Percentiles rank a stretch among this genome's conserved stretches.
These are phyloP conservation scores for Spinellus fusiger DNA, from an alignment of 192 early-diverging fungal species.

Conservation along the genomic window DNA sequence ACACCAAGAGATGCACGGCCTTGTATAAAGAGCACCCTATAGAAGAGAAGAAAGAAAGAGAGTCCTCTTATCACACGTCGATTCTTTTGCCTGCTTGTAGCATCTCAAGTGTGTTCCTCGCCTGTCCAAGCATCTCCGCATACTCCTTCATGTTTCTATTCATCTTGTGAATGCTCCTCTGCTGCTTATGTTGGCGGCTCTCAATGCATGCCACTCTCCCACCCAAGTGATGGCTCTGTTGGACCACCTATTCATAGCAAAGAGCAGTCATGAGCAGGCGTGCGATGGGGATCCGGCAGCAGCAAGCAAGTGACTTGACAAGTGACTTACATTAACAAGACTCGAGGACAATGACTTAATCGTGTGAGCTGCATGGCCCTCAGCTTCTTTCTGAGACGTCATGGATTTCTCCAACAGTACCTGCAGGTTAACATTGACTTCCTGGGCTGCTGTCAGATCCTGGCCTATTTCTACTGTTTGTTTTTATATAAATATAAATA, in stretches of 20 bases:
- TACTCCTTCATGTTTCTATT: conserved; percentile 22
- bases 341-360: conserved; percentile 22
- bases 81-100: too few species aligned
- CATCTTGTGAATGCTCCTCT: conserved; percentile 25
- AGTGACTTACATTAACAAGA: conserved; percentile 16
- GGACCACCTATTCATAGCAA: conserved; percentile 11
- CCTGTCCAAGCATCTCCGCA: conserved; percentile 22
- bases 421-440: conserved; percentile 33
- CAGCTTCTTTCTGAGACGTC: conserved; percentile 25
- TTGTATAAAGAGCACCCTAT: too few species aligned
- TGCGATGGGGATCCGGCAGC: not conserved
- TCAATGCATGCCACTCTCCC: conserved; percentile 18
- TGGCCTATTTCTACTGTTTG: conserved; percentile 22
- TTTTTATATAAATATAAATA: not conserved
- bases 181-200: conserved; percentile 14
- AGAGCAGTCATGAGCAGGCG: too few species aligned
- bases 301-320: not conserved
- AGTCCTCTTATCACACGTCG: too few species aligned
- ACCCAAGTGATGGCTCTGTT: conserved; percentile 23
- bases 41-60: too few species aligned
- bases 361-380: conserved; percentile 21
- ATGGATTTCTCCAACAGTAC: conserved; percentile 28
- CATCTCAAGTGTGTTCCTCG: conserved; percentile 26
- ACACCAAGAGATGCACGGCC: too few species aligned
- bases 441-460: conserved; percentile 24